Percentiles rank a stretch among this genome's conserved stretches.
Conservation (phyloP, 148 eudicot genomes). For the Heliosperma pusillum region DNA sequence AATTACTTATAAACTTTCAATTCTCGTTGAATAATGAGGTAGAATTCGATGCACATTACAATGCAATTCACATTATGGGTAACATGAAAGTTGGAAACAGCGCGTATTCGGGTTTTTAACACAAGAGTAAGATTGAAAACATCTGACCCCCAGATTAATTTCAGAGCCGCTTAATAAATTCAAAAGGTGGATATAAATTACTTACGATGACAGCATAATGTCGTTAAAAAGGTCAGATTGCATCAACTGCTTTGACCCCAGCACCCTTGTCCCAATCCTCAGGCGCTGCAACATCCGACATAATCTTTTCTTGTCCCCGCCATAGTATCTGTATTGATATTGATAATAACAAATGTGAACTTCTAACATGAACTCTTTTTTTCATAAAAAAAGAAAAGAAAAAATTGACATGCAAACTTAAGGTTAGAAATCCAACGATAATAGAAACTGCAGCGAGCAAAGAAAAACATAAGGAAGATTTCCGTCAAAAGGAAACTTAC, state of each 20-base stretch:
- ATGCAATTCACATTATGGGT: no score
- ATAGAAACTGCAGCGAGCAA: neutral
- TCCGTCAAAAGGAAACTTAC: conserved; percentile 28
- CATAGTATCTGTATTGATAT: conserved; percentile 61
- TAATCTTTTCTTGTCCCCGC: conserved; percentile 77
- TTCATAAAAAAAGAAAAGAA: neutral
- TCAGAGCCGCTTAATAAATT: neutral
- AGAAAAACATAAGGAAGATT: neutral
- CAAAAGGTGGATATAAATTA: neutral
- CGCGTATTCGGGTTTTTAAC: no score
- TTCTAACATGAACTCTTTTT: neutral
- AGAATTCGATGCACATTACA: no score
- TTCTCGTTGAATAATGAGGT: no score
- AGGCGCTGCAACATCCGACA: conserved; percentile 67
- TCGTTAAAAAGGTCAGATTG: conserved; percentile 32
- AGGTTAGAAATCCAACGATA: neutral
- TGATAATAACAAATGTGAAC: conserved; percentile 20
- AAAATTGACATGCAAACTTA: neutral
- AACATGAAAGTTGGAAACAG: no score
- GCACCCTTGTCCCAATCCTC: conserved; percentile 76
- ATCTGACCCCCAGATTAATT: no score
- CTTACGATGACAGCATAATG: conserved; percentile 22
- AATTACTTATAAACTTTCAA: neutral
- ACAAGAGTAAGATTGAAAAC: no score
- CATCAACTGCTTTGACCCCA: conserved; percentile 57